A percentile compares a stretch with the other conserved stretches of the same genome.
Conservation (phyloP, 2,329 filamentous ascomycete species). For the Cladophialophora bantiana region DNA sequence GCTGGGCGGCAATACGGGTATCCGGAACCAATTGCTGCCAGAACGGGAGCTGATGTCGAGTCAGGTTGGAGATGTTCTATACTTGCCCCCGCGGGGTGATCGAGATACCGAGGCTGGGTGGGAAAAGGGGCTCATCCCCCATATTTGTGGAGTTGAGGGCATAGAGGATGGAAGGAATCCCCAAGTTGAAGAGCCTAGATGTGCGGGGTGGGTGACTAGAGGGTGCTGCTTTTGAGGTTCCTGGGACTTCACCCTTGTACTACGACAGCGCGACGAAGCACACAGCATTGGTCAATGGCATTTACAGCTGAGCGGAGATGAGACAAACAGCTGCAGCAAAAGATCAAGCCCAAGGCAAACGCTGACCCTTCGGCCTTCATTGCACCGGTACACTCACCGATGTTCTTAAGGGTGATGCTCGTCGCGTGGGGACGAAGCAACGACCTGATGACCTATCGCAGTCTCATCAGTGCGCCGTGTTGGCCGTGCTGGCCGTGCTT, state of each 20-base stretch:
- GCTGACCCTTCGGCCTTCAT: background rate
- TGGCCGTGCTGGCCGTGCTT: background rate
- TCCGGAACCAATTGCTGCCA: background rate
- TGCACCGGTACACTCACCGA: background rate
- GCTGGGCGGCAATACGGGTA: background rate
- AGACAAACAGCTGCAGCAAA: background rate
- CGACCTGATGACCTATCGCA: background rate
- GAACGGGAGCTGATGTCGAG: background rate
- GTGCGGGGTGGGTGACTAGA: constrained; percentile 2
- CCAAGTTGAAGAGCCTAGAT: too few relatives aligned
- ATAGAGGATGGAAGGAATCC: too few relatives aligned
- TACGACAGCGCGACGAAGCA: background rate
- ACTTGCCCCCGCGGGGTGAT: constrained; percentile 12
- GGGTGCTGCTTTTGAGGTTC: too few relatives aligned
- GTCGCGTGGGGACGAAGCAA: background rate
- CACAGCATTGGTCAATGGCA: background rate
- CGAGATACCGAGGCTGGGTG: constrained; percentile 20
- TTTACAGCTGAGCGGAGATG: background rate
- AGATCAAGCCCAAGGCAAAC: background rate
- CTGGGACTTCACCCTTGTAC: background rate
- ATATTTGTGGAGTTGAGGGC: constrained; percentile 11
- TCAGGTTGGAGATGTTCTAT: background rate
- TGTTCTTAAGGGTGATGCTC: background rate
- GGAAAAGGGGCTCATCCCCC: constrained; percentile 19
- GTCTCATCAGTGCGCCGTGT: background rate